Conservation (phyloP, 805 yeast genomes). For the Candida sithepensis region DNA sequence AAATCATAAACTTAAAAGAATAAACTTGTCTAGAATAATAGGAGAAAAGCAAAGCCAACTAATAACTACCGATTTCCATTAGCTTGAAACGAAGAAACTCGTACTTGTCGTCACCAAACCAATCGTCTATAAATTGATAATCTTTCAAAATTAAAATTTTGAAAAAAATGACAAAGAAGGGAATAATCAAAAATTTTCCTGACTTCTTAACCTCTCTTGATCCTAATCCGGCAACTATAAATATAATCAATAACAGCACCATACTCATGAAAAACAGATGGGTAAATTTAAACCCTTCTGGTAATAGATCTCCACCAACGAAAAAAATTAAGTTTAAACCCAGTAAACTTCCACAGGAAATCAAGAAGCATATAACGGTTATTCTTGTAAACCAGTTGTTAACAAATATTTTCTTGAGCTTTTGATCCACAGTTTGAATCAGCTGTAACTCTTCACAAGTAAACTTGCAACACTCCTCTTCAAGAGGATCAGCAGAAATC, state of each 20-base stretch:
- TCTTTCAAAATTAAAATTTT: slow-evolving; percentile 4
- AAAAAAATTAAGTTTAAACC: slow-evolving; percentile 1
- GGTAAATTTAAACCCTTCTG: slow-evolving; percentile 4
- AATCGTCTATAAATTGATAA: slow-evolving; percentile 14
- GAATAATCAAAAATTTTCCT: slow-evolving; percentile 7
- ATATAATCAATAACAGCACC: slow-evolving; percentile 5
- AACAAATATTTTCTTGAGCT: slow-evolving; percentile 4
- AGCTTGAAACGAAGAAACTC: slow-evolving; percentile 8
- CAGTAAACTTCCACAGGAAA: neutral
- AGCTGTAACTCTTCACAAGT: slow-evolving; percentile 3
- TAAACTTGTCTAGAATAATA: too few species aligned
- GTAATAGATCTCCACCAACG: slow-evolving; percentile 1
- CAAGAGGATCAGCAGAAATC: neutral
- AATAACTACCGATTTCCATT: neutral
- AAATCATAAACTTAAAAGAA: too few species aligned
- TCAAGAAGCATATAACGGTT: neutral
- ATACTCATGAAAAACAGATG: slow-evolving; percentile 10
- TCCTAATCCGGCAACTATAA: slow-evolving; percentile 8
- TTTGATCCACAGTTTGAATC: slow-evolving; percentile 4
- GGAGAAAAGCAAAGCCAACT: neutral
- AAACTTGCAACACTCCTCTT: neutral
- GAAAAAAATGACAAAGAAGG: slow-evolving; percentile 11
- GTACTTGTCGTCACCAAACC: slow-evolving; percentile 18
- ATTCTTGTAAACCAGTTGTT: slow-evolving; percentile 3
- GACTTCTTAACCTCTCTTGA: slow-evolving; percentile 13